Evolutionary conservation across 176 grass and related monocot species (phyloP), one percentile per base, ranked within the genome.

Genomic region (Thalia dealbata): DNA sequence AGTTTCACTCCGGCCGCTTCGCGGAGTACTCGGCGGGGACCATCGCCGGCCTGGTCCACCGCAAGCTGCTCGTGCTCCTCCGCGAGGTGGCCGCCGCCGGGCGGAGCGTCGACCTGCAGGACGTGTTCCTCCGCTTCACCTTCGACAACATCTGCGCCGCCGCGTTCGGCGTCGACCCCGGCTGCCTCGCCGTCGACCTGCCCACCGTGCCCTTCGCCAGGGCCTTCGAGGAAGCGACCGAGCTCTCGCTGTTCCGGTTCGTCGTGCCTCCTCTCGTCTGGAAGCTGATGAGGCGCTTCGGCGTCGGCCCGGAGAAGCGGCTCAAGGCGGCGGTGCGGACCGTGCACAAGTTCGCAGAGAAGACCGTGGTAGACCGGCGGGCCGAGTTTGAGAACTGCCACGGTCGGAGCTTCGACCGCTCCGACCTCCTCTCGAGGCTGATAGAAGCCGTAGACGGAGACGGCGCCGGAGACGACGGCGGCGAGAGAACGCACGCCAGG

Each of bases 121-220:
- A 97, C 18, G 28, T 97, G 55, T 82, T 97, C 50, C 89, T 97
- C 22, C 81, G 90, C 6, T 92, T 97, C 83, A 81, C 90, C 1
- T 97, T 97, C 76, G 95, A 97, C 76, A 91, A 92, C 81, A 92
- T 97, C 71, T 92, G 90, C 71, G 65, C 71, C 59, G 87, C 87
- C 0, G 95, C 89, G 5, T 88, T 97, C 66, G 90, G 87, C 24
- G 82, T 72, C 7, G 85, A 97, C 48, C 19, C 87, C 5, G 95
- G 90, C 0, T 97, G 95, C 71, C 87, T 97, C 78, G 76, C 83
- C 16, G 74, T 80, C 23, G 85, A 79, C 10, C 81, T 92, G 72
- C 93, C 89, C 7, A 82, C 82, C 10, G 86, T 97, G 38, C 90
- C 90, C 16, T 97, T 97, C 75, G 95, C 95, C 74, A 75, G 66